Evolutionary conservation across 305 asterid genomes (phyloP).

Genomic region (Andrographis paniculata): DNA sequence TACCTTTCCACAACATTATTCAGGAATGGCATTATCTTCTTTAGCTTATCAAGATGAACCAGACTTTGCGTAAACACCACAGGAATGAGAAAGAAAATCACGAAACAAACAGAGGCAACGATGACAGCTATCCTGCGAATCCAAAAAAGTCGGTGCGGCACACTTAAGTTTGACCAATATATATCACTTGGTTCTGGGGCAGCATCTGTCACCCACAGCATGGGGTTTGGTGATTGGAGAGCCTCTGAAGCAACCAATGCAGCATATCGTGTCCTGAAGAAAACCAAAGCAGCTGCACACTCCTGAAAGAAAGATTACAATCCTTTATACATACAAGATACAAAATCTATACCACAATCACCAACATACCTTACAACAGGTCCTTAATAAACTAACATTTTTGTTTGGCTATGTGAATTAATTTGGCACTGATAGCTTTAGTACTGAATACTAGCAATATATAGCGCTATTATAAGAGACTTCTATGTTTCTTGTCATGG

Average conservation of each 20-base stretch:
- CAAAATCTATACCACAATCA: neutral
- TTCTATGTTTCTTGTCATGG: no score
- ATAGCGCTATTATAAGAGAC: no score
- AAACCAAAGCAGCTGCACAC: conserved; percentile 85
- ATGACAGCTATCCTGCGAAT: conserved; percentile 68
- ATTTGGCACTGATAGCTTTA: no score
- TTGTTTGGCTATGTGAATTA: no score
- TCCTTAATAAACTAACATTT: no score
- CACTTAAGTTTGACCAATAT: conserved; percentile 78
- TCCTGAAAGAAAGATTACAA: conserved; percentile 50
- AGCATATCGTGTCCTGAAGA: conserved; percentile 95
- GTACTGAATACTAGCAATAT: no score
- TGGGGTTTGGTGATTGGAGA: conserved; percentile 78
- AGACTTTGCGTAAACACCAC: conserved; percentile 88
- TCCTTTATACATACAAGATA: neutral
- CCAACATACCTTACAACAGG: no score
- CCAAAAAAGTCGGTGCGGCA: conserved; percentile 84
- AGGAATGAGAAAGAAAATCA: conserved; percentile 73
- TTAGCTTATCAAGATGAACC: conserved; percentile 77
- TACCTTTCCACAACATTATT: conserved; percentile 52
- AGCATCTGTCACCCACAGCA: conserved; percentile 86
- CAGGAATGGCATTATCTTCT: conserved; percentile 64
- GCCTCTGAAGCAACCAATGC: conserved; percentile 89
- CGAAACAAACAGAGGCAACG: conserved; percentile 69
- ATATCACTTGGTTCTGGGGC: conserved; percentile 94